Base-by-base conservation (phyloP, 768 basidiomycete species). In the Psilocybe tampanensis region DNA sequence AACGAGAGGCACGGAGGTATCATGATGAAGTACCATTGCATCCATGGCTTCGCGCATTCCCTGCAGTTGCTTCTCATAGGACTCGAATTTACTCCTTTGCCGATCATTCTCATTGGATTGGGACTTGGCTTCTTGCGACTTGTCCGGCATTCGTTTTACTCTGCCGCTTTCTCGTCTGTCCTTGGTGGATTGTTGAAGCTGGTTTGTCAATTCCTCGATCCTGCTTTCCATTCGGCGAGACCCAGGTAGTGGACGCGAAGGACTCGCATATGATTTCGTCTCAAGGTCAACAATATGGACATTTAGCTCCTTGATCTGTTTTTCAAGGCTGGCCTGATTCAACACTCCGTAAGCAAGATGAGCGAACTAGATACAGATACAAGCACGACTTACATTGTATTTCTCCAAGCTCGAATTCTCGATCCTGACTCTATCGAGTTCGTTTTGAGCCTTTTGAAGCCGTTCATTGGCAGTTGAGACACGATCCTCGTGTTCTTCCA, bases 321-420 rank as follows among this genome's bases (percentile, higher is more conserved):
- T 94, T 75, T 94, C 92, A 17, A 95, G 76, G 60, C 80, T 84
- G 11, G 90, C 90, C 93, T 95, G 57, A 33, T 48, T n/a, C 33
- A 47, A 21, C 43, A 23, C 5, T 3, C 11, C 2, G 1, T 58
- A 34, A 41, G 52, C 22, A 56, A 62, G 24, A 60, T 49, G 23
- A 17, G 34, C 21, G 8, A n/a, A n/a, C n/a, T n/a, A n/a, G n/a
- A n/a, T n/a, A n/a, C n/a, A 15, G 24, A 29, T 4, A 29, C 29
- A 29, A 29, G 9, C 29, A 29, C 4, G 29, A 63, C 76, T 61
- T 61, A 93, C 92, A 65, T 94, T 95, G 47, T 81, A 73, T 66
- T 84, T 84, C 58, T 94, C 92, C 36, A 94, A 70, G 59, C 89
- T 84, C 0, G 90, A 88, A 65, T 94, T 94, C 69, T 93, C 90